Conservation (phyloP, 192 early-diverging fungal species). For the Mortierella hygrophila region DNA sequence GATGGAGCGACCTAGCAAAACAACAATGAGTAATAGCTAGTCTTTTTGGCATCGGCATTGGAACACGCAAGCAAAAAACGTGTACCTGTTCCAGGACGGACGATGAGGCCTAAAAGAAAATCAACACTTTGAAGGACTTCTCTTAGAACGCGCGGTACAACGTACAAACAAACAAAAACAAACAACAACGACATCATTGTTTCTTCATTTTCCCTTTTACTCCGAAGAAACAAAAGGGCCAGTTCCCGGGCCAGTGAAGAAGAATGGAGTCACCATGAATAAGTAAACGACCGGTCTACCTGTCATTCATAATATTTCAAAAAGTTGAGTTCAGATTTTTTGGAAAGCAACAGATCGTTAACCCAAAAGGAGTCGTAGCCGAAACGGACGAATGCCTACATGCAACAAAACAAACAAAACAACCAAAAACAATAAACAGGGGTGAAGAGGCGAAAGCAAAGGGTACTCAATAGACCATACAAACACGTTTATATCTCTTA, state of each 20-base stretch:
- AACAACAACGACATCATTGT: background rate
- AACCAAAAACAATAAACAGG: conserved; percentile 2
- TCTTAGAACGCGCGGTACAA: background rate
- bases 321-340: background rate
- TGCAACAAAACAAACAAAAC: background rate
- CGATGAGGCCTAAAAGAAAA: background rate
- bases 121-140: background rate
- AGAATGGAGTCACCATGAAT: background rate
- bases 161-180: background rate
- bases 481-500: background rate
- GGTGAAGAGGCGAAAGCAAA: background rate
- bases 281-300: background rate
- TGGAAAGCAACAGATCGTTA: background rate
- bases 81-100: too few relatives aligned
- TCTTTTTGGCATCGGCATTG: too few relatives aligned
- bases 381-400: background rate
- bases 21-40: too few relatives aligned
- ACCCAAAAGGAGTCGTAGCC: background rate
- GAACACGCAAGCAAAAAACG: too few relatives aligned
- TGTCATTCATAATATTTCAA: background rate
- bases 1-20: too few relatives aligned
- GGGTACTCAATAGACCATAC: background rate
- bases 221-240: background rate
- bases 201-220: background rate
- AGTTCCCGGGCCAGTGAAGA: background rate